Base-by-base conservation (phyloP, 345 rosid genomes). In the Dovyalis caffra region DNA sequence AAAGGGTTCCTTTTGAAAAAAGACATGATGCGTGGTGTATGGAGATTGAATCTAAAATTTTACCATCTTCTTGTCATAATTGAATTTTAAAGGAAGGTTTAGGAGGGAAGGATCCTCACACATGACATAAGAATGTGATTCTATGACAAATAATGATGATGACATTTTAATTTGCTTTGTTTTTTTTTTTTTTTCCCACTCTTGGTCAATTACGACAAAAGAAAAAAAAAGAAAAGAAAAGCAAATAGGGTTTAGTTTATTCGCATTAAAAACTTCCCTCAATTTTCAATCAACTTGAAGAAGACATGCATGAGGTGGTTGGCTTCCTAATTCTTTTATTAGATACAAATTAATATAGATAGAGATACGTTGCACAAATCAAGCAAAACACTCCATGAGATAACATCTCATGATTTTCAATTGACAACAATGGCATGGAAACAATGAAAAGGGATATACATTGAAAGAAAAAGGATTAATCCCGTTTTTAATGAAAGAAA, bases 11-110 rank as follows among this genome's bases (percentile, higher is more conserved):
- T 56, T 56, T 2, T 29, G 20, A n/a, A 60, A 25, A 11, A 60
- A 32, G 53, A 69, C 78, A 81, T 43, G 76, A 68, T 66, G 72
- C 76, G 66, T 74, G 66, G 60, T 74, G 73, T 71, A 37, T 49
- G 76, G 72, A 60, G 61, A 73, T 69, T 77, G 61, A 45, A 68
- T 32, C 71, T 38, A 25, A 53, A 56, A 25, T 45, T 7, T 72
- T 60, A n/a, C 26, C 43, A 68, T 56, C 73, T 53, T 64, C 25
- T 6, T 45, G 64, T 68, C 14, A 68, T 73, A 69, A 78, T 61
- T 67, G 61, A 34, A 34, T 8, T 56, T 28, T 66, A 18, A 60
- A 23, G 74, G 20, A 15, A 57, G 8, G 23, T 35, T 35, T 6
- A 35, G 9, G 38, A 35, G n/a, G 31, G 51, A 10, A 47, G 45